Evolutionary conservation across 257 asterid genomes (phyloP), one percentile per base, ranked within the genome.

Genomic region (Verbena officinalis): DNA sequence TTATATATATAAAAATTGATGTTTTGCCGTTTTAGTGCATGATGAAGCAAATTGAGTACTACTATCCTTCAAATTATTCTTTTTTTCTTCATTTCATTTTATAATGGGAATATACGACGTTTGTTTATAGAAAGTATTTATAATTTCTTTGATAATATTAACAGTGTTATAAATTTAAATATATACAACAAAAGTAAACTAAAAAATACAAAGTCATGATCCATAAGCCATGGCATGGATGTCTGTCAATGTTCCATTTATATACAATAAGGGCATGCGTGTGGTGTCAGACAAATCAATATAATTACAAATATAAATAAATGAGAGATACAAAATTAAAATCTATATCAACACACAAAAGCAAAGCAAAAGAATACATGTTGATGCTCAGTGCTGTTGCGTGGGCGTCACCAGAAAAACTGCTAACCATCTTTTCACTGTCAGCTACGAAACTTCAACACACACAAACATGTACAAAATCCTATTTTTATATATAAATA

Each of bases 371-470:
- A 44, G 44, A 44, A 55, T 55, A 17, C 11, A 55, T 51, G 57
- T 69, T 33, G 59, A 67, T 73, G 49, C 46, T 62, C 73, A 63
- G 77, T 30, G 62, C 59, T 64, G 66, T 88, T 89, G 90, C 90
- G 90, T 86, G 91, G 78, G 79, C 77, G 81, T 84, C 77, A 67
- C 17, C 69, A 77, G 65, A 77, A 58, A 71, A 70, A 59, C 75
- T 68, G 74, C 72, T 80, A 78, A 82, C 95, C 91, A 75, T 91
- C 93, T 81, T 73, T 55, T 84, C 95, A 79, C 40, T 78, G 75
- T 60, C 82, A 64, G 65, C 4, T 15, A 51, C 64, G 21, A 52
- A 22, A 10, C 60, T 57, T 70, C 50, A 70, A 57, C 66, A 73
- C 30, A 61, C 64, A 31, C 40, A n/a, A n/a, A n/a, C n/a, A n/a